Evolutionary conservation across 2,329 filamentous ascomycete species (phyloP), one percentile per base, ranked within the genome.

Genomic region (Aschersonia sp.): DNA sequence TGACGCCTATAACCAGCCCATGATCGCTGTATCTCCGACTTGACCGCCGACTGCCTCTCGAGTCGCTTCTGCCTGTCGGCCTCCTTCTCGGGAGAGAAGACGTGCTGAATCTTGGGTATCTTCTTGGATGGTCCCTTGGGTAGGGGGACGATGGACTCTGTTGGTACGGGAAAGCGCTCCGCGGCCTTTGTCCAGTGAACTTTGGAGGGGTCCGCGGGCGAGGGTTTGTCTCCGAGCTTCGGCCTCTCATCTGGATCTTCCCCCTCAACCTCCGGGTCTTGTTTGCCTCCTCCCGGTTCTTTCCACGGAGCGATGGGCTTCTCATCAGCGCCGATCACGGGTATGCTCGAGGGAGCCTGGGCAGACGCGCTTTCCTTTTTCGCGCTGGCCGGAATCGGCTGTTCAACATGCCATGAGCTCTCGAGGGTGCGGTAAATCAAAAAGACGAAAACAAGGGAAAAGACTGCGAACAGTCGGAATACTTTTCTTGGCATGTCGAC

Each of bases 1-100:
- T 81, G 73, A 51, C 79, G 72, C 58, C 77, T 84, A 66, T 97
- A 97, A 38, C 85, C 87, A 4, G 70, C 66, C 91, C 92, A 97
- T 0, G 87, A 81, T 56, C 82, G 82, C 56, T 77, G 69, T 62
- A 94, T 85, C 50, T 89, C 84, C 5, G 75, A 71, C 61, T 81
- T 87, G 61, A 97, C 82, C 40, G 73, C 68, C 6, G 71, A 69
- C 50, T 84, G 74, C 49, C 85, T 81, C 46, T 75, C 65, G 51
- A 81, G 64, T 35, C 89, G 80, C 55, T 78, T 78, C 45, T 72
- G 71, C 56, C 77, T 81, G 31, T 72, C 74, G 9, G 69, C 65
- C 5, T 73, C 65, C 0, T 77, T 71, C 62, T 95, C 89, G 44
- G 71, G 61, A n/a, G 66, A 70, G 59, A 94, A 94, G 2, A 69